Base-by-base conservation (phyloP, 2,329 filamentous ascomycete species). In the Cadophora luteo-olivacea region DNA sequence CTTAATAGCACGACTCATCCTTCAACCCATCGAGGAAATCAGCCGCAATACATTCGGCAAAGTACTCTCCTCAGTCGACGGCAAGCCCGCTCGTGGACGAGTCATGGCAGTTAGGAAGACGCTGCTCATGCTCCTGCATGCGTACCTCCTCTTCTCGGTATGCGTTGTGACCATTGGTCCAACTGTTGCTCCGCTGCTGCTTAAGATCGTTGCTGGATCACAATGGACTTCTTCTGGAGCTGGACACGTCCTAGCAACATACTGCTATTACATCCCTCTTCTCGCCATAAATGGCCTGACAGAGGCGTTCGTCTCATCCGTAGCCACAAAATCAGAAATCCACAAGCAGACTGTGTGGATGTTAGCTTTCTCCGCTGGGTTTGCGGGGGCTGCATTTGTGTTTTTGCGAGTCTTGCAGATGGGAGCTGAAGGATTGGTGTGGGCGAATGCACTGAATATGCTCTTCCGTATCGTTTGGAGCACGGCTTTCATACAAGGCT, bases 21-120 rank as follows among this genome's bases (percentile, higher is more conserved):
- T 99, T 78, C 96, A 98, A 76, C 97, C 96, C 8, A 89, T 99
- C 69, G 96, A 99, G 80, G 97, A 99, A 80, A 95, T 91, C 78
- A 94, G 92, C 72, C 91, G 97, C 49, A 94, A 91, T 77, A 90
- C 97, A 77, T 97, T 98, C 75, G 94, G 93, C 64, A 91, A 91
- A 41, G 83, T 97, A 0, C 88, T 97, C 25, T 79, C 84, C 0
- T 77, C 80, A 0, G 25, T 55, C n/a, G 71, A 78, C 4, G 49
- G 74, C 0, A 52, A 72, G 16, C 75, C 68, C 55, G 74, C 69
- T 58, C 69, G 70, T 24, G 69, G 79, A 14, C 73, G 78, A 1
- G 73, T 84, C 7, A 67, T 70, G 25, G 82, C 83, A 61, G 84
- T 84, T 3, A 80, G 79, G 48, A 78, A 77, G 1, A 88, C 89